Conservation (phyloP, 352 stramenopile species). For the Phytophthora vignae region DNA sequence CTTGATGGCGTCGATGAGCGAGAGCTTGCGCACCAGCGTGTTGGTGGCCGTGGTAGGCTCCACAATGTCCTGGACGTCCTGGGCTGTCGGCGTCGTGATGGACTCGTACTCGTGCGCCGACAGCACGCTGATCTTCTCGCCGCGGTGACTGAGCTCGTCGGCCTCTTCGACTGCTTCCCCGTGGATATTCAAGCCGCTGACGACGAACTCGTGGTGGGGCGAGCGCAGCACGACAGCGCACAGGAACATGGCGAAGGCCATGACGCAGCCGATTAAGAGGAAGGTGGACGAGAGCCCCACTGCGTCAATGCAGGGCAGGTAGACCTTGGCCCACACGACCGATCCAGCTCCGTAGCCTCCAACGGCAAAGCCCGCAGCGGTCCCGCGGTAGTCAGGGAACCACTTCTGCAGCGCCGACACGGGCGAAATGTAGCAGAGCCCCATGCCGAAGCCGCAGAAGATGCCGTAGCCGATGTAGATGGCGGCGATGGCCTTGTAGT, state of each 20-base stretch:
- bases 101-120: conserved; percentile 58
- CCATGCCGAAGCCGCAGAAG: conserved; percentile 65
- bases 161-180: conserved; percentile 50
- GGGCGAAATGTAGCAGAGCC: conserved; percentile 75
- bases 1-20: conserved; percentile 60
- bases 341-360: conserved; percentile 64
- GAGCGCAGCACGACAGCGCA: conserved; percentile 56
- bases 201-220: conserved; percentile 55
- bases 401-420: conserved; percentile 72
- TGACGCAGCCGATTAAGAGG: conserved; percentile 51
- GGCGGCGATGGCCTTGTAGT: conserved; percentile 51
- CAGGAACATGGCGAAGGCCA: conserved; percentile 46
- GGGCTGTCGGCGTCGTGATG: conserved; percentile 42
- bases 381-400: conserved; percentile 75
- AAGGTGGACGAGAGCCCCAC: conserved; percentile 61
- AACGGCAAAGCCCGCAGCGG: conserved; percentile 65
- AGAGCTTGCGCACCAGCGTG: conserved; percentile 54
- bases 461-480: conserved; percentile 74
- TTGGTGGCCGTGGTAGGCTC: conserved; percentile 37
- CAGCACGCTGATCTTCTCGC: conserved; percentile 55
- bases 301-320: conserved; percentile 52
- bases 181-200: conserved; percentile 68
- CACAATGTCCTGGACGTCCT: conserved; percentile 30
- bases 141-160: conserved; percentile 44
- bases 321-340: conserved; percentile 69